Percentiles rank a stretch among this genome's conserved stretches.
These are phyloP conservation scores for Aspergillus aculeatinus DNA, from an alignment of 2,329 filamentous ascomycete species.

Conservation along the genomic window DNA sequence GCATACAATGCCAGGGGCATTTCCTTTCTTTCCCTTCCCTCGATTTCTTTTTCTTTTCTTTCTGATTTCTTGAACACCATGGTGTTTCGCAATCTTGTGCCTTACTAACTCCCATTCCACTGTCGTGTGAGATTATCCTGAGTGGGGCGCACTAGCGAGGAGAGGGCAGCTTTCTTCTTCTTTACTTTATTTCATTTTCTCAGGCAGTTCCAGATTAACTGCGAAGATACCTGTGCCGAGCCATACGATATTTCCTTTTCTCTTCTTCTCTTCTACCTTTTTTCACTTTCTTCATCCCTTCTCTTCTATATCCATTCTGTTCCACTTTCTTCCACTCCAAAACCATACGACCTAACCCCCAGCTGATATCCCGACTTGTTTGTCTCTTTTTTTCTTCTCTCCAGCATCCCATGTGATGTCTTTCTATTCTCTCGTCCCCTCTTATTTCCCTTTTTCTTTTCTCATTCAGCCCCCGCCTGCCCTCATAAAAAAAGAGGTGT, in stretches of 20 bases:
- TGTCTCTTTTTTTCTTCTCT: conserved; percentile 15
- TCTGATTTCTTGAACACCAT: conserved; percentile 6
- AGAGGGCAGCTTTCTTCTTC: conserved; percentile 6
- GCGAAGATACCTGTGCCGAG: conserved; percentile 36
- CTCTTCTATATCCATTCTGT: conserved; percentile 8
- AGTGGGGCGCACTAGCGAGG: background rate
- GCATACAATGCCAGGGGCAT: conserved; percentile 11
- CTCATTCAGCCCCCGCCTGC: background rate
- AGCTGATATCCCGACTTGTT: conserved; percentile 18
- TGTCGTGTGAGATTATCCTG: conserved; percentile 15
- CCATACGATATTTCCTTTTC: conserved; percentile 20
- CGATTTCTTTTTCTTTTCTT: conserved; percentile 8
- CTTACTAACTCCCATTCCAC: conserved; percentile 12
- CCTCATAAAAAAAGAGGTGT: conserved; percentile 16
- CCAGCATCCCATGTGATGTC: conserved; percentile 14
- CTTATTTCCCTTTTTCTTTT: background rate
- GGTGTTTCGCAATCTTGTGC: conserved; percentile 2
- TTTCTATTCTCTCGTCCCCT: background rate
- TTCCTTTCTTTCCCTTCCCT: conserved; percentile 6
- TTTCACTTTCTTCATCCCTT: conserved; percentile 13
- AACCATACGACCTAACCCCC: conserved; percentile 14
- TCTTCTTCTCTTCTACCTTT: conserved; percentile 15
- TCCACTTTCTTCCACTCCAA: conserved; percentile 7
- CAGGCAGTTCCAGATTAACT: conserved; percentile 28
- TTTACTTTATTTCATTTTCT: conserved; percentile 19